A percentile compares a stretch with the other conserved stretches of the same genome.
These are phyloP conservation scores for Marasmius tenuissimus DNA, from an alignment of 1,284 basidiomycete genomes.

Conservation along the genomic window DNA sequence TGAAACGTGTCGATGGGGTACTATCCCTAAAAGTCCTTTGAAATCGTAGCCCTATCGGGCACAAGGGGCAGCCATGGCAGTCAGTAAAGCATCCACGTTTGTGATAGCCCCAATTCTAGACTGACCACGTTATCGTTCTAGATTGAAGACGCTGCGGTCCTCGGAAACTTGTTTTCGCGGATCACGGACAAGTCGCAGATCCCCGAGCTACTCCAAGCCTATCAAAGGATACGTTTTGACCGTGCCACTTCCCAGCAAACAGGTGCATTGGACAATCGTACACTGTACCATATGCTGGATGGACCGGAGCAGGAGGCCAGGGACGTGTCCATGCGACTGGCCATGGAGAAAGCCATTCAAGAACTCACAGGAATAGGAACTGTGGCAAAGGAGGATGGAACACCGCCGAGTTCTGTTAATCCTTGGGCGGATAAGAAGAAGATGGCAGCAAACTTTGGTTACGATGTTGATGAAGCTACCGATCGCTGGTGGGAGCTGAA, in stretches of 20 bases:
- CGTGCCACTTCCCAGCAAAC: background rate
- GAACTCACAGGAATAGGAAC: background rate
- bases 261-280: background rate
- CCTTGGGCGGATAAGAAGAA: background rate
- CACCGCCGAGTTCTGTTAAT: background rate
- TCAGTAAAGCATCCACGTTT: background rate
- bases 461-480: background rate
- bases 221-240: background rate
- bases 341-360: background rate
- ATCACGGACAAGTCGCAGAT: background rate
- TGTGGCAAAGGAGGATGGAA: background rate
- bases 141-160: constrained; percentile 7
- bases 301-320: background rate
- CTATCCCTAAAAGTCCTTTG: background rate
- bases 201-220: background rate
- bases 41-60: constrained; percentile 2
- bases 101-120: background rate
- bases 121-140: background rate
- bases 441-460: background rate
- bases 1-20: background rate
- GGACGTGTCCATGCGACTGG: background rate
- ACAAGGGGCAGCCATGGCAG: constrained; percentile 8
- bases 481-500: background rate
- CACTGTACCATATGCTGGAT: background rate
- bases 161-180: constrained; percentile 3